Conservation (phyloP, 1,139 yeast species). For the Yamadazyma membranifaciens region DNA sequence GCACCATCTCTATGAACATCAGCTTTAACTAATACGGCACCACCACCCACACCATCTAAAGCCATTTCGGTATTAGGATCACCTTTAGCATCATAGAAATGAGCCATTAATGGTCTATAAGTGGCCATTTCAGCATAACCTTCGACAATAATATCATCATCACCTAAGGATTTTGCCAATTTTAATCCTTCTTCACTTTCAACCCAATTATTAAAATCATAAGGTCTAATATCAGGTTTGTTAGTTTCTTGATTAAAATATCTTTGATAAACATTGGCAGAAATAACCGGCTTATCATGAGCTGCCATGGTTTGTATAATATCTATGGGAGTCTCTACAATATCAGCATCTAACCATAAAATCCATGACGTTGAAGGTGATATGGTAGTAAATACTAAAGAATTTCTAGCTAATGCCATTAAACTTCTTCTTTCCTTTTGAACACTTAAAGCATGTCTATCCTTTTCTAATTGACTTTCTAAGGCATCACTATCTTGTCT, state of each 20-base stretch:
- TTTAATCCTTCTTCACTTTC: constrained; percentile 84
- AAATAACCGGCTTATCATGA: constrained; percentile 82
- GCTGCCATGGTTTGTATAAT: constrained; percentile 83
- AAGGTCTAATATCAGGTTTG: constrained; percentile 70
- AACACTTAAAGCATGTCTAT: constrained; percentile 66
- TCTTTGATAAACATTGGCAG: constrained; percentile 92
- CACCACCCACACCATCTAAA: constrained; percentile 97
- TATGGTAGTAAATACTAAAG: constrained; percentile 82
- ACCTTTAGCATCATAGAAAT: constrained; percentile 67
- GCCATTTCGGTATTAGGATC: constrained; percentile 65
- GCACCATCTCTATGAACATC: constrained; percentile 99
- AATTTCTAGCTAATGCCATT: constrained; percentile 94
- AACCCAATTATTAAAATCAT: constrained; percentile 95
- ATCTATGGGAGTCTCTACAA: constrained; percentile 80
- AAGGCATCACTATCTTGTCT: constrained; percentile 87
- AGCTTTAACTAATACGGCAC: constrained; percentile 91
- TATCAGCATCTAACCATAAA: constrained; percentile 93
- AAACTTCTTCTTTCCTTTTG: constrained; percentile 86
- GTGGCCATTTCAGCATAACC: constrained; percentile 93
- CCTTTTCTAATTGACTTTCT: constrained; percentile 69
- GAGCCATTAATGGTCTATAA: constrained; percentile 94
- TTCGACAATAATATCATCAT: constrained; percentile 91
- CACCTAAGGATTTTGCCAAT: constrained; percentile 67
- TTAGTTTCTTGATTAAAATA: constrained; percentile 58
- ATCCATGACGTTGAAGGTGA: constrained; percentile 94